These are phyloP conservation scores for Castanea sativa DNA, from an alignment of 306 rosid species.

Conservation along the genomic window DNA sequence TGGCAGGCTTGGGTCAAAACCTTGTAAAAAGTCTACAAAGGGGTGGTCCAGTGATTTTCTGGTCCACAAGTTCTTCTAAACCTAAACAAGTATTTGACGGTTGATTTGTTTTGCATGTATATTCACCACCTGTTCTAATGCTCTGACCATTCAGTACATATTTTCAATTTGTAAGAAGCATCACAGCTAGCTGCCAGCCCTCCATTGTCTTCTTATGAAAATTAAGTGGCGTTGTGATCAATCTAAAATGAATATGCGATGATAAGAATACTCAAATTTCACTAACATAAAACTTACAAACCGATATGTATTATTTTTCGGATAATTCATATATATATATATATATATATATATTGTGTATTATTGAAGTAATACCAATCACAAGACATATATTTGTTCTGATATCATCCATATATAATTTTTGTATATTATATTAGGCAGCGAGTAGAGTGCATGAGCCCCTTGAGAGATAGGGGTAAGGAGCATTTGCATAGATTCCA, in stretches of 20 bases:
- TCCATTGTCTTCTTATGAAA: background rate
- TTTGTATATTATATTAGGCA: no score
- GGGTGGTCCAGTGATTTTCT: background rate
- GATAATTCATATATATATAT: no score
- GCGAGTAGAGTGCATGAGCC: no score
- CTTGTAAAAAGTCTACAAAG: background rate
- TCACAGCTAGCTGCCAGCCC: background rate
- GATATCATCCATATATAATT: no score
- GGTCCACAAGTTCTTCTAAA: background rate
- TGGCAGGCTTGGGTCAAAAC: constrained; percentile 1
- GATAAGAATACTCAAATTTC: no score
- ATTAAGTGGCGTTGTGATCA: background rate
- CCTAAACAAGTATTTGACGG: constrained; percentile 11
- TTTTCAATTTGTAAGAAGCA: background rate
- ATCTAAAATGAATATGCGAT: background rate
- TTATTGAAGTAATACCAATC: no score
- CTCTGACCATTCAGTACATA: background rate
- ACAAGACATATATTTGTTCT: no score
- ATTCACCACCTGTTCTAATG: background rate
- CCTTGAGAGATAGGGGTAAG: no score
- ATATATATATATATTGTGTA: no score
- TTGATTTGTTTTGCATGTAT: constrained; percentile 21
- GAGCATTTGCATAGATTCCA: no score
- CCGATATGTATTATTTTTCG: no score
- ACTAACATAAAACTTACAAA: no score